Evolutionary conservation across 2,329 filamentous ascomycete species (phyloP), one percentile per base, ranked within the genome.

Genomic region (Colletotrichum australisinense): DNA sequence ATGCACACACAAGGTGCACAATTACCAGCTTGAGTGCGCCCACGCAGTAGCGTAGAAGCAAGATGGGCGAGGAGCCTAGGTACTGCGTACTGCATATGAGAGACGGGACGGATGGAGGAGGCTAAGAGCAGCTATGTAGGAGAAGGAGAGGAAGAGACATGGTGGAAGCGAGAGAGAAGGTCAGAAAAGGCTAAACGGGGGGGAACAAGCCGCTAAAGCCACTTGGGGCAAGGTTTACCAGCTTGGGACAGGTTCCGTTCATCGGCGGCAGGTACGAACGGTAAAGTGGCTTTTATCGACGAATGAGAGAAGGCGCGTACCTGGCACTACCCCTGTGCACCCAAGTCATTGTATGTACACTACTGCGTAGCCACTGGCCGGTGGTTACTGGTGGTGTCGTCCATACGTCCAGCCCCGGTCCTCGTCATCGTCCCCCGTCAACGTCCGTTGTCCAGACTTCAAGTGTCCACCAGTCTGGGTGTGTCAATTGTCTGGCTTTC

Each of bases 231-330:
- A 53, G 52, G 69, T 58, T 53, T 59, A 16, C 53, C 30, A 32
- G 53, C 30, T 53, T 5, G n/a, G 30, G 59, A 14, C 49, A 64
- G 59, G 67, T 73, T 56, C 59, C 55, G 63, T 56, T 59, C 59
- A 65, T 73, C 67, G 70, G 70, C 59, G 53, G 60, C 70, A 73
- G 67, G 66, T 65, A 65, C 70, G 55, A 69, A 73, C 70, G 66
- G 67, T 65, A 49, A 19, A 59, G 67, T 65, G 70, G 70, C 70
- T 70, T 70, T 60, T 38, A 11, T 12, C 32, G 22, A 19, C 70
- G 56, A 73, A 73, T 73, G 24, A 70, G 28, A 11, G 32, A 9
- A 14, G 35, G 55, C 28, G 56, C 35, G 70, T 73, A 73, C 70
- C 70, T 73, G 70, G 28, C 56, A 28, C 52, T 56, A 62, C 60